These are phyloP conservation scores for Coniochaeta prunicola DNA, from an alignment of 2,329 filamentous ascomycete genomes.

Conservation along the genomic window DNA sequence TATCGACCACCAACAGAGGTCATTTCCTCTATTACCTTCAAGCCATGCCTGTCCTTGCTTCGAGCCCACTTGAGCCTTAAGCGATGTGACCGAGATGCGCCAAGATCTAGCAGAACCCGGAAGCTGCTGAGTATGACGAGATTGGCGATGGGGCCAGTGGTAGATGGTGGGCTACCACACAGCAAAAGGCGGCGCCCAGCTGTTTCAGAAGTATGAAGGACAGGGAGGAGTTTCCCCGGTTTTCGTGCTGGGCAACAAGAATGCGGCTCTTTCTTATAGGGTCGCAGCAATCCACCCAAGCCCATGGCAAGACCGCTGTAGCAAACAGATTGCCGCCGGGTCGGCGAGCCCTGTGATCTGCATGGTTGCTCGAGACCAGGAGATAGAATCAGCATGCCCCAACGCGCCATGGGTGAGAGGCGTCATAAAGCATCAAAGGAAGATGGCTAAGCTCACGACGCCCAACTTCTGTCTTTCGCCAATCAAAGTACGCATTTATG, in stretches of 20 bases:
- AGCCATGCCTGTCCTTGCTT: background rate
- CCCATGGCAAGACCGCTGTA: background rate
- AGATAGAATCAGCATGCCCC: background rate
- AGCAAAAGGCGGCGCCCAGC: background rate
- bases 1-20: background rate
- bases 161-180: background rate
- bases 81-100: background rate
- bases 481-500: no score
- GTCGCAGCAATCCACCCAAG: background rate
- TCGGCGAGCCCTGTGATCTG: background rate
- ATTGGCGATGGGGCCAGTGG: background rate
- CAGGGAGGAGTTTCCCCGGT: background rate
- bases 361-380: background rate
- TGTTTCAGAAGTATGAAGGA: constrained; percentile 14
- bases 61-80: background rate
- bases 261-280: background rate
- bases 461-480: background rate
- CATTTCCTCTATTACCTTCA: background rate
- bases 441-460: background rate
- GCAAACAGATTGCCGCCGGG: constrained; percentile 2
- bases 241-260: background rate
- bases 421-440: background rate
- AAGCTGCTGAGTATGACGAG: constrained; percentile 4
- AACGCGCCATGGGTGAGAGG: background rate
- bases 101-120: constrained; percentile 1